Base-by-base conservation (phyloP, 306 rosid species). In the Nissolia schottii region DNA sequence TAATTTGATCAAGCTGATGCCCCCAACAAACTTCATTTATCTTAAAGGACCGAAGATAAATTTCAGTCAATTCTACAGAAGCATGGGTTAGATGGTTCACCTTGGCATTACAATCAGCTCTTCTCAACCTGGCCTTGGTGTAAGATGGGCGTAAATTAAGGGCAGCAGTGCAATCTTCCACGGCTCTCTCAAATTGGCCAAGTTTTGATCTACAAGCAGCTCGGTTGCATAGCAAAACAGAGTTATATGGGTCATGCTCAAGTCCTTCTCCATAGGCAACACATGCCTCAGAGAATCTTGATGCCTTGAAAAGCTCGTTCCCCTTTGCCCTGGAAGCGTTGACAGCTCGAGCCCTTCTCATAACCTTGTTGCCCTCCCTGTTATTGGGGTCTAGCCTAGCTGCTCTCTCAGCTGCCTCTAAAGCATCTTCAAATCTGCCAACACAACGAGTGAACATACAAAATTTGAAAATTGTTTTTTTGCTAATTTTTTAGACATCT, bases 101-200 rank as follows among this genome's bases (percentile, higher is more conserved):
- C 98, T 93, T 93, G 28, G 82, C 85, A 61, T 91, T 77, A 83
- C 91, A 91, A 73, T 93, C 92, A 14, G 96, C 98, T 70, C 97
- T 86, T 83, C 98, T 79, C 31, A 88, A 70, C 66, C 98, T 88
- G 18, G 98, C 97, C 77, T 88, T 93, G 66, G 24, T 43, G 67
- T 93, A 93, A 19, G 88, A 85, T 5, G 96, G 97, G 8, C 97
- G 85, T 16, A 85, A 77, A 28, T 73, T 84, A 11, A 93, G 88
- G 12, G 98, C 90, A 49, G 77, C 68, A 11, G 25, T 80, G 77
- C 98, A 93, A 73, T 93, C 97, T 28, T 93, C 92, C 20, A 83
- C 35, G 3, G 98, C 96, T 79, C 70, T 84, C 15, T 88, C 87
- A 3, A 81, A 70, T 48, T 82, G 93, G 22, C 92, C 88, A 23